Percentiles rank a stretch among this genome's conserved stretches.
Conservation (phyloP, 768 basidiomycete genomes). For the Boletus subcaerulescens region DNA sequence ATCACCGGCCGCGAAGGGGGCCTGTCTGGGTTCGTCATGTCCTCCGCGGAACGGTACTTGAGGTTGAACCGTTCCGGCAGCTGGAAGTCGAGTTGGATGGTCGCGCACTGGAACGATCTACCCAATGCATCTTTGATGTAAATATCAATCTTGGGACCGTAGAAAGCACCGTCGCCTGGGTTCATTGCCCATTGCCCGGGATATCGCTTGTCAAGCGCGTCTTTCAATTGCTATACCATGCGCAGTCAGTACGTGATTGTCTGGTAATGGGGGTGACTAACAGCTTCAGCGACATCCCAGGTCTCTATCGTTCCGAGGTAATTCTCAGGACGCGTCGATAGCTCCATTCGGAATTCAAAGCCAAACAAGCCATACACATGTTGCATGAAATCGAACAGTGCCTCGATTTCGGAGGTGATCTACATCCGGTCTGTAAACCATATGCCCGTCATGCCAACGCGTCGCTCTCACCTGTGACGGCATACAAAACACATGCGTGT, state of each 20-base stretch:
- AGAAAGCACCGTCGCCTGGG: slow-evolving; percentile 98
- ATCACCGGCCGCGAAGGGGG: slow-evolving; percentile 84
- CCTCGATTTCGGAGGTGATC: slow-evolving; percentile 84
- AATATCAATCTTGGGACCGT: slow-evolving; percentile 99
- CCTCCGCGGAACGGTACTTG: slow-evolving; percentile 78
- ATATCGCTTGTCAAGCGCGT: slow-evolving; percentile 80
- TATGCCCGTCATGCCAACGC: neutral
- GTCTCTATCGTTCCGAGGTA: slow-evolving; percentile 85
- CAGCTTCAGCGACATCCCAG: slow-evolving; percentile 87
- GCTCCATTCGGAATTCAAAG: slow-evolving; percentile 88
- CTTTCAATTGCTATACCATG: slow-evolving; percentile 66
- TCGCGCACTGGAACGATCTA: slow-evolving; percentile 96
- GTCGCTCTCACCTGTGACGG: slow-evolving; percentile 67
- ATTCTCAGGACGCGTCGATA: slow-evolving; percentile 96
- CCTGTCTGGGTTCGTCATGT: slow-evolving; percentile 48
- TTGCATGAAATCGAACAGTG: slow-evolving; percentile 93
- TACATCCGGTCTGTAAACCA: slow-evolving; percentile 28
- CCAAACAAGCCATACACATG: slow-evolving; percentile 93
- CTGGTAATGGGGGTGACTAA: slow-evolving; percentile 31
- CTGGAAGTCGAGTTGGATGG: slow-evolving; percentile 99
- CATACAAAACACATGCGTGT: slow-evolving; percentile 99
- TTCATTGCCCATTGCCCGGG: slow-evolving; percentile 91
- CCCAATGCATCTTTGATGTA: slow-evolving; percentile 89
- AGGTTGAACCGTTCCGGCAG: slow-evolving; percentile 95
- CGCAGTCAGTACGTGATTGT: slow-evolving; percentile 4